Evolutionary conservation across 768 basidiomycete genomes (phyloP), one percentile per base, ranked within the genome.

Genomic region (Agaricus subrufescens): DNA sequence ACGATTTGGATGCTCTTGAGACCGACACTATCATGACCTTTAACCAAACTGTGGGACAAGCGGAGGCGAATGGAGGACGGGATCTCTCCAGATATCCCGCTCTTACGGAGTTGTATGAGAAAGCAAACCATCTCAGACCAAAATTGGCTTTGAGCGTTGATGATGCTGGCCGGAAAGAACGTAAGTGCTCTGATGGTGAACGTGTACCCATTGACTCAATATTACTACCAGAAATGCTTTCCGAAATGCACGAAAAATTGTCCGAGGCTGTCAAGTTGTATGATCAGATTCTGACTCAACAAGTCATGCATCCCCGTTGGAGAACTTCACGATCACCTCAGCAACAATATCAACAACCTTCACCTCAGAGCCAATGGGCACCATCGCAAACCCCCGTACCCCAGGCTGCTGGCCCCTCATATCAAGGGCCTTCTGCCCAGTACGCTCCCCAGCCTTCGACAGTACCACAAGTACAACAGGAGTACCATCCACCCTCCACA

Each of bases 181-280:
- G 94, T 93, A 60, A 65, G 68, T 68, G n/a, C 4, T 26, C 11
- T 46, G 8, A 48, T 31, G 47, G 3, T 1, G 23, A 48, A 46
- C 37, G 38, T 19, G 39, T 2, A 42, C 25, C 19, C 19, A 3
- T 40, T 23, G 48, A 46, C 9, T 57, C 52, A 25, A 54, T 56
- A 38, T 31, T 30, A 6, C 40, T 37, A 25, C 5, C 65, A 94
- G 94, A 94, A 69, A 78, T 95, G 66, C 74, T 99, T 37, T 76
- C 84, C 6, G 94, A 98, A 48, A 98, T 98, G 94, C 90, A 98
- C 63, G 87, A 89, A 46, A 96, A 98, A 70, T 71, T 99, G 9
- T 90, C 92, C 0, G 84, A 96, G 67, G 94, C 92, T 0, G 93
- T 98, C 45, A 88, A 89, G 66, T 73, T 97, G 3, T 98, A 98